These are phyloP conservation scores for Candida tibetensis DNA, from an alignment of 805 yeast genomes.

Conservation along the genomic window DNA sequence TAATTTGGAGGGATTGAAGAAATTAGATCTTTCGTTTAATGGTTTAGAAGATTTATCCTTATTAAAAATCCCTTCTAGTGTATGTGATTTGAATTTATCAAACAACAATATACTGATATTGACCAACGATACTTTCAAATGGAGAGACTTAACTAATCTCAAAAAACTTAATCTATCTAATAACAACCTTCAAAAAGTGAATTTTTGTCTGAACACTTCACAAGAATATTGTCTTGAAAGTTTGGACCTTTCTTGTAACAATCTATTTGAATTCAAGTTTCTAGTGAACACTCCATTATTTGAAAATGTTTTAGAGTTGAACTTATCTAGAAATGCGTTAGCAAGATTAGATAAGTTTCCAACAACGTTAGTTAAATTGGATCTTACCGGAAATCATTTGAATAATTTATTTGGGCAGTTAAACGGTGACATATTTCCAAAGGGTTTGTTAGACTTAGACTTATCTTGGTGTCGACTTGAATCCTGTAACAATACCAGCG, in stretches of 20 bases:
- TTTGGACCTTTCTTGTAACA: slow-evolving; percentile 26
- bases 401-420: slow-evolving; percentile 4
- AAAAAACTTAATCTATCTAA: slow-evolving; percentile 20
- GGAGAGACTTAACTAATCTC: slow-evolving; percentile 13
- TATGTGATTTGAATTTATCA: slow-evolving; percentile 24
- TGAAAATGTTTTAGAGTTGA: slow-evolving; percentile 13
- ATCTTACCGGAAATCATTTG: slow-evolving; percentile 23
- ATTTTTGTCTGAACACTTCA: neutral
- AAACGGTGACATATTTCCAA: slow-evolving; percentile 11
- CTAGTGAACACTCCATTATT: slow-evolving; percentile 7
- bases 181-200: slow-evolving; percentile 17
- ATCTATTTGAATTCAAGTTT: slow-evolving; percentile 13
- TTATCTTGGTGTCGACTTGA: slow-evolving; percentile 14
- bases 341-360: slow-evolving; percentile 16
- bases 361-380: slow-evolving; percentile 10
- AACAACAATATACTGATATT: slow-evolving; percentile 22
- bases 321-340: slow-evolving; percentile 25
- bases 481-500: neutral
- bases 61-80: slow-evolving; percentile 18
- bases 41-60: slow-evolving; percentile 19
- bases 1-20: slow-evolving; percentile 11
- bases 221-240: slow-evolving; percentile 7
- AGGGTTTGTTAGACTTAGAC: slow-evolving; percentile 10
- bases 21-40: slow-evolving; percentile 29
- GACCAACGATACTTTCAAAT: slow-evolving; percentile 14